phyloP scores from a whole-genome alignment of 768 basidiomycete species.

The Erythrobasidium yunnanense region DNA sequence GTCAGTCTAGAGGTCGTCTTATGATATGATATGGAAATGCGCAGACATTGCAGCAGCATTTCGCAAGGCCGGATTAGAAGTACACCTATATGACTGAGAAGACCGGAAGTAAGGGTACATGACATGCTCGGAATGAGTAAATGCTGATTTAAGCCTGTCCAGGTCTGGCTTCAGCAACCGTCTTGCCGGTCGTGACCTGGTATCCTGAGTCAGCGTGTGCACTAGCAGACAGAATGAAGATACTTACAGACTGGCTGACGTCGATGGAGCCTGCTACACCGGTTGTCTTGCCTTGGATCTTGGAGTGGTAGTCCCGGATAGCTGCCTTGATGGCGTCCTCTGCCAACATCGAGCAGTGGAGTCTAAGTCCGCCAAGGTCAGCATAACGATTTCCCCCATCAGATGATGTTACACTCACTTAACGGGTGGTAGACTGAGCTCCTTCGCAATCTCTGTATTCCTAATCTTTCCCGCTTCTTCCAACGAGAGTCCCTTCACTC shows the following conservation, averaged over 20 bases:
- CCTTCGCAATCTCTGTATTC: conserved; percentile 98
- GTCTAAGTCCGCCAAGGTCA: conserved; percentile 36
- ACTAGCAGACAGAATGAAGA: too few species aligned
- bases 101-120: not conserved
- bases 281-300: conserved; percentile 52
- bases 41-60: too few species aligned
- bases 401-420: too few species aligned
- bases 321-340: conserved; percentile 98
- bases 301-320: conserved; percentile 86
- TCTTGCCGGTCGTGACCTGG: conserved; percentile 24
- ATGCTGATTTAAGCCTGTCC: conserved; percentile 7
- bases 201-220: too few species aligned
- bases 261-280: conserved; percentile 53
- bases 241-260: conserved; percentile 39
- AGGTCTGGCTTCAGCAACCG: not conserved
- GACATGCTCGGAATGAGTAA: not conserved
- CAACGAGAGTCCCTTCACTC: conserved; percentile 83
- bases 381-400: too few species aligned
- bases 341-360: conserved; percentile 90
- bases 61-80: not conserved
- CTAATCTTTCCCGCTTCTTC: conserved; percentile 93
- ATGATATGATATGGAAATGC: too few species aligned
- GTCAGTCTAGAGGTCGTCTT: too few species aligned
- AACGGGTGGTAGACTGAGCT: conserved; percentile 85
- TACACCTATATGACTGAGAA: not conserved